phyloP scores from a whole-genome alignment of 208 protist genomes.

The Lotmaria passim region DNA sequence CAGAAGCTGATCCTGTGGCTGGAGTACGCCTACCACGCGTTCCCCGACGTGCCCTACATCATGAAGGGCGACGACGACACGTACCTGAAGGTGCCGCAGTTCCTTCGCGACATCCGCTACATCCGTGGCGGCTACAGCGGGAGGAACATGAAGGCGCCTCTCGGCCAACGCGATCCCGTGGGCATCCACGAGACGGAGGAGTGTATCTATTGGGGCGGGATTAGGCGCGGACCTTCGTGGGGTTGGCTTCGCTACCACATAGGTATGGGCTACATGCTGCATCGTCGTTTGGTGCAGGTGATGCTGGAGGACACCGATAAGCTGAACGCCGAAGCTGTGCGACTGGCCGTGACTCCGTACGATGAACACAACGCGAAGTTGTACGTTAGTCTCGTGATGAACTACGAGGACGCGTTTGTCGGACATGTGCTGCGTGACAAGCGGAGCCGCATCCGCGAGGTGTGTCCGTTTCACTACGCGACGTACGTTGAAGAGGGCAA shows the following conservation, averaged over 20 bases:
- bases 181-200: constrained; percentile 1
- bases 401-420: constrained; percentile 12
- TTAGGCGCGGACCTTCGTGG: background rate
- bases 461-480: background rate
- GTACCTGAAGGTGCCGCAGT: too few species aligned
- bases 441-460: background rate
- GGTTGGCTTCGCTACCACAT: background rate
- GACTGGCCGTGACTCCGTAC: background rate
- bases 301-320: background rate
- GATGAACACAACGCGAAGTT: background rate
- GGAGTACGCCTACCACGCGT: too few species aligned
- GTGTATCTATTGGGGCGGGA: constrained; percentile 7
- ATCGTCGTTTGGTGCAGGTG: background rate
- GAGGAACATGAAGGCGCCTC: background rate
- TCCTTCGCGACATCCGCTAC: too few species aligned
- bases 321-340: too few species aligned
- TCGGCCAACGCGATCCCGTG: background rate
- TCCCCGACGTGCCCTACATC: too few species aligned
- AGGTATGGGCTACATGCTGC: constrained; percentile 1
- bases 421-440: constrained; percentile 2
- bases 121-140: background rate
- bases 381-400: background rate
- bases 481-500: constrained; percentile 5
- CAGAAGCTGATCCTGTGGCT: too few species aligned
- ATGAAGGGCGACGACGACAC: too few species aligned